Conservation (phyloP, 1,139 yeast species). For the Yamadazyma dendronema region DNA sequence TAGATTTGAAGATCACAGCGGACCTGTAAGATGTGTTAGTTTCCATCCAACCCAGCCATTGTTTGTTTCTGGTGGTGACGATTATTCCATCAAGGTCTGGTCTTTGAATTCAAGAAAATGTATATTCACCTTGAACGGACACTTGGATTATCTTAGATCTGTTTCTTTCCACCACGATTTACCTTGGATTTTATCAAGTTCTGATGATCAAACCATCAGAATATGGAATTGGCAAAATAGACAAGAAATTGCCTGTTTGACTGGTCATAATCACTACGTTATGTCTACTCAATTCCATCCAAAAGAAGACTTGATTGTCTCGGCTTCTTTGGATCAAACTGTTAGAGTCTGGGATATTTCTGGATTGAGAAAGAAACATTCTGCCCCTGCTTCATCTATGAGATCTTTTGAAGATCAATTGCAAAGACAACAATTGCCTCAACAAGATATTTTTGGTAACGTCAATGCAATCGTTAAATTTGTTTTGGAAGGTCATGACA, state of each 20-base stretch:
- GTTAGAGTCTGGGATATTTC: conserved; percentile 98
- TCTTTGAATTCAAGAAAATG: conserved; percentile 89
- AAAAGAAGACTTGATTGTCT: conserved; percentile 87
- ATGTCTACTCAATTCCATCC: conserved; percentile 99
- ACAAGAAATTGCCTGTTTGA: conserved; percentile 93
- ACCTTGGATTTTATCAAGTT: conserved; percentile 96
- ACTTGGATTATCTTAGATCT: conserved; percentile 91
- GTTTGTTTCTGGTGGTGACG: conserved; percentile 97
- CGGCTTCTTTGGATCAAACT: conserved; percentile 97
- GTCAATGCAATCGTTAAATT: conserved; percentile 94
- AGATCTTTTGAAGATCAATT: conserved; percentile 77
- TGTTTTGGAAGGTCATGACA: conserved; percentile 95
- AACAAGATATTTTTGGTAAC: conserved; percentile 92
- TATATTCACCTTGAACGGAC: conserved; percentile 87
- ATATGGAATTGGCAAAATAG: conserved; percentile 99
- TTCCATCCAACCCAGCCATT: conserved; percentile 98
- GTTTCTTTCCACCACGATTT: conserved; percentile 93
- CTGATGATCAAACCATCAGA: conserved; percentile 97
- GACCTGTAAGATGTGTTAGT: conserved; percentile 93
- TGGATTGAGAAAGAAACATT: conserved; percentile 92
- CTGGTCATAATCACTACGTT: conserved; percentile 98
- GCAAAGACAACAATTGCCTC: conserved; percentile 68
- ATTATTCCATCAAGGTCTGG: conserved; percentile 94
- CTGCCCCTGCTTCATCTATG: conserved; percentile 65
- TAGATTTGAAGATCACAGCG: conserved; percentile 96